Evolutionary conservation across 768 basidiomycete genomes (phyloP).

Genomic region (Austroboletus eburneus): DNA sequence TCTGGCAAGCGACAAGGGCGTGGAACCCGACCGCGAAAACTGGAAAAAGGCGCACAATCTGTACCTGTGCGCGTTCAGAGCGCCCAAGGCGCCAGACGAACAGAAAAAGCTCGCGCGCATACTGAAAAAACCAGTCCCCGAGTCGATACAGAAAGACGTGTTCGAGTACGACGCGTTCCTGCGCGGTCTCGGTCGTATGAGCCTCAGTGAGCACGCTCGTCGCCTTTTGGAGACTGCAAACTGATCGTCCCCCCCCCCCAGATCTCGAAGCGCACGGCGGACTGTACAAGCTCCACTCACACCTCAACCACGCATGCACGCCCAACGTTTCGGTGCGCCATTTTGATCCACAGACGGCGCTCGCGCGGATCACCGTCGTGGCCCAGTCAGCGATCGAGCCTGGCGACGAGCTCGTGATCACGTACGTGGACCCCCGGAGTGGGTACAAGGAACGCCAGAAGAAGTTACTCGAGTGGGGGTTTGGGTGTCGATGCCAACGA

Average conservation of each 20-base stretch:
- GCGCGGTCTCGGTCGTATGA: slow-evolving; percentile 70
- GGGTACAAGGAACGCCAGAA: slow-evolving; percentile 40
- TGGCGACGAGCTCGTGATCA: slow-evolving; percentile 73
- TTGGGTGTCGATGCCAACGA: slow-evolving; percentile 66
- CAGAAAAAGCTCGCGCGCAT: slow-evolving; percentile 56
- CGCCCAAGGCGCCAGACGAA: slow-evolving; percentile 45
- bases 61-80: slow-evolving; percentile 58
- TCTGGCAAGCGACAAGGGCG: slow-evolving; percentile 31
- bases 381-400: slow-evolving; percentile 58
- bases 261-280: slow-evolving; percentile 86
- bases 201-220: slow-evolving; percentile 57
- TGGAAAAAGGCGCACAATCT: slow-evolving; percentile 67
- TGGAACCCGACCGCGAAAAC: slow-evolving; percentile 56
- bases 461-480: slow-evolving; percentile 69
- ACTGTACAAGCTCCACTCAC: slow-evolving; percentile 80
- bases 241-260: slow-evolving; percentile 17
- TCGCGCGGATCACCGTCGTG: slow-evolving; percentile 72
- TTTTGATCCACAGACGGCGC: slow-evolving; percentile 61
- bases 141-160: slow-evolving; percentile 50
- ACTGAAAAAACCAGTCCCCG: slow-evolving; percentile 45
- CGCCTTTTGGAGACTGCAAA: background rate
- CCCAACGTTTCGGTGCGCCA: slow-evolving; percentile 81
- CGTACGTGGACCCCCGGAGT: slow-evolving; percentile 69
- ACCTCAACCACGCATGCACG: slow-evolving; percentile 80
- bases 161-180: slow-evolving; percentile 80